These are phyloP conservation scores for Echinosophora koreensis DNA, from an alignment of 306 rosid genomes.

Conservation along the genomic window DNA sequence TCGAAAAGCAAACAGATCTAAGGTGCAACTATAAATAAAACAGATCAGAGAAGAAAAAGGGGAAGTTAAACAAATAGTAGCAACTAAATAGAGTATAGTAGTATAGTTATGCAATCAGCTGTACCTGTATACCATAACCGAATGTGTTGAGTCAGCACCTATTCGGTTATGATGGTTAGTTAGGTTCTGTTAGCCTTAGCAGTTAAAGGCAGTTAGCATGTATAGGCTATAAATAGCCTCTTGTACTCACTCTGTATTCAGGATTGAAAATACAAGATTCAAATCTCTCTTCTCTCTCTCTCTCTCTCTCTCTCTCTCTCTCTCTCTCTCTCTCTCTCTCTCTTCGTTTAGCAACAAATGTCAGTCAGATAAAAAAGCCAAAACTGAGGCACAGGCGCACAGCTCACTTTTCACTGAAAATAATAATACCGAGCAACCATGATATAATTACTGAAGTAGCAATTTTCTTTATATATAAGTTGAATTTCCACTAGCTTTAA, in stretches of 20 bases:
- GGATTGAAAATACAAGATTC: no score
- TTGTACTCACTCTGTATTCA: no score
- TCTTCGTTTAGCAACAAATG: slow-evolving; percentile 2
- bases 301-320: no score
- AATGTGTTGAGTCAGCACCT: no score
- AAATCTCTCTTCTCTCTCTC: no score
- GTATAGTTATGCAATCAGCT: no score
- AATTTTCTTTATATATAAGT: background rate
- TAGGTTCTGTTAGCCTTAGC: no score
- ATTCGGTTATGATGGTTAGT: no score
- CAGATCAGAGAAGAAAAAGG: slow-evolving; percentile 2
- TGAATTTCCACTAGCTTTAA: slow-evolving; percentile 34
- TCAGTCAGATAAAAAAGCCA: slow-evolving; percentile 32
- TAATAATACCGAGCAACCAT: slow-evolving; percentile 20
- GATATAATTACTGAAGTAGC: slow-evolving; percentile 22
- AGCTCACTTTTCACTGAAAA: slow-evolving; percentile 42
- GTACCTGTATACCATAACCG: no score
- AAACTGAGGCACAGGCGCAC: slow-evolving; percentile 31
- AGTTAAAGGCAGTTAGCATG: no score
- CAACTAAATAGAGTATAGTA: background rate
- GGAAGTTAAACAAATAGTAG: slow-evolving; percentile 30
- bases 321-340: no score
- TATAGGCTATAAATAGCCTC: no score
- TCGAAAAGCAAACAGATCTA: slow-evolving; percentile 40
- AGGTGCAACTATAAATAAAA: slow-evolving; percentile 38